These are phyloP conservation scores for Wallacemonas rigidus DNA, from an alignment of 208 protist genomes.

Conservation along the genomic window DNA sequence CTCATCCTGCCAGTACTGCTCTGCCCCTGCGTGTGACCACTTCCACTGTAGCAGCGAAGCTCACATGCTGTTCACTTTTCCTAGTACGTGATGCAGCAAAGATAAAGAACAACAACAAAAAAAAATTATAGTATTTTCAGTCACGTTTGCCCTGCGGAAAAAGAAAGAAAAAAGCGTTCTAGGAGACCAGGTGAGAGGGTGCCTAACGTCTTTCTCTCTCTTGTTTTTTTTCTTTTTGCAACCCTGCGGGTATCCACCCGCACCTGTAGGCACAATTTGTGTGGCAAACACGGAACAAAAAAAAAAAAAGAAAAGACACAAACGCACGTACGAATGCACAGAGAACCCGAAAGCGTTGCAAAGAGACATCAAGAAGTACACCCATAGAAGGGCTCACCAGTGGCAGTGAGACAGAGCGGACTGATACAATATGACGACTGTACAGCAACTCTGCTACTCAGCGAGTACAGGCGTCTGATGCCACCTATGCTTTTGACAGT, in stretches of 20 bases:
- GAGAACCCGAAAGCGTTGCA: not conserved
- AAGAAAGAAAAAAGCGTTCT: conserved; percentile 11
- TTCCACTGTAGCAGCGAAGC: conserved; percentile 2
- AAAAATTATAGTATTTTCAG: conserved; percentile 12
- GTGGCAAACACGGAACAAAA: conserved; percentile 9
- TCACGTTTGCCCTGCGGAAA: conserved; percentile 13
- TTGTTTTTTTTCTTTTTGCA: conserved; percentile 6
- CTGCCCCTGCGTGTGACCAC: not conserved
- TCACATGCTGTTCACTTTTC: not conserved
- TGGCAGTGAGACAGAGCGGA: no score
- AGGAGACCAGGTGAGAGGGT: not conserved
- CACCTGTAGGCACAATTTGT: conserved; percentile 14
- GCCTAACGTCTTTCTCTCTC: not conserved
- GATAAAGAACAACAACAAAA: conserved; percentile 10
- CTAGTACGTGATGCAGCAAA: conserved; percentile 5
- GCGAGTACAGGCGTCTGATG: no score
- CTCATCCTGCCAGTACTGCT: not conserved
- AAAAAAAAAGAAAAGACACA: conserved; percentile 14
- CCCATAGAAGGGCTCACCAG: no score
- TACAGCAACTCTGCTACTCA: no score
- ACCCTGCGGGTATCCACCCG: not conserved
- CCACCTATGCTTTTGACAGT: no score
- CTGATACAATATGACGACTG: no score
- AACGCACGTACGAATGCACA: not conserved
- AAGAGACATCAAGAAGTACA: not conserved